These are phyloP conservation scores for Panicum miliaceum DNA, from an alignment of 176 grass and related monocot genomes.

Conservation along the genomic window DNA sequence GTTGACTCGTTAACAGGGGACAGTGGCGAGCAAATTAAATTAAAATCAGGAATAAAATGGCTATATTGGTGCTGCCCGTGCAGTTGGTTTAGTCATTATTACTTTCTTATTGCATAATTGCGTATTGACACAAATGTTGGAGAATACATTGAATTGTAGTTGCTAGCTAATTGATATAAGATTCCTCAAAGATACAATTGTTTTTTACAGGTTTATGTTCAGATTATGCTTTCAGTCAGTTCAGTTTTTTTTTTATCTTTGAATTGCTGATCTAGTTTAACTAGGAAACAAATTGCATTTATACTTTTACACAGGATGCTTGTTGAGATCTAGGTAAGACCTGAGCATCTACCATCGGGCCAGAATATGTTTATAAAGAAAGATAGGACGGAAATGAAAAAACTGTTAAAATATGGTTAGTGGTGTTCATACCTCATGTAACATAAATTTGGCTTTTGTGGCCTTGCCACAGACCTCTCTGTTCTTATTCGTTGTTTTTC, in stretches of 20 bases:
- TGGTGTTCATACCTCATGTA: not conserved
- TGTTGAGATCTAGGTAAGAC: not conserved
- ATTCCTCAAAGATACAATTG: not conserved
- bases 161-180: not conserved
- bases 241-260: not conserved
- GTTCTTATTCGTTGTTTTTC: too few relatives aligned
- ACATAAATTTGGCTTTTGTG: not conserved
- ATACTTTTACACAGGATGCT: not conserved
- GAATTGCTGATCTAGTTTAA: not conserved
- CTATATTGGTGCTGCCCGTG: not conserved
- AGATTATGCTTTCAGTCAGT: not conserved
- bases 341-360: not conserved
- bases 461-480: not conserved
- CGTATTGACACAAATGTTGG: not conserved
- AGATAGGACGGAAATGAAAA: not conserved
- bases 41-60: conserved; percentile 4
- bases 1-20: conserved; percentile 64
- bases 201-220: not conserved
- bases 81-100: not conserved
- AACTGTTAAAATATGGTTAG: not conserved
- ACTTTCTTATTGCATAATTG: not conserved
- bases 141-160: not conserved
- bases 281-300: not conserved
- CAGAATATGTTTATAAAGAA: not conserved
- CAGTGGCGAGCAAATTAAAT: conserved; percentile 43